Conservation (phyloP, 2,329 filamentous ascomycete genomes). For the Didymella segeticola region DNA sequence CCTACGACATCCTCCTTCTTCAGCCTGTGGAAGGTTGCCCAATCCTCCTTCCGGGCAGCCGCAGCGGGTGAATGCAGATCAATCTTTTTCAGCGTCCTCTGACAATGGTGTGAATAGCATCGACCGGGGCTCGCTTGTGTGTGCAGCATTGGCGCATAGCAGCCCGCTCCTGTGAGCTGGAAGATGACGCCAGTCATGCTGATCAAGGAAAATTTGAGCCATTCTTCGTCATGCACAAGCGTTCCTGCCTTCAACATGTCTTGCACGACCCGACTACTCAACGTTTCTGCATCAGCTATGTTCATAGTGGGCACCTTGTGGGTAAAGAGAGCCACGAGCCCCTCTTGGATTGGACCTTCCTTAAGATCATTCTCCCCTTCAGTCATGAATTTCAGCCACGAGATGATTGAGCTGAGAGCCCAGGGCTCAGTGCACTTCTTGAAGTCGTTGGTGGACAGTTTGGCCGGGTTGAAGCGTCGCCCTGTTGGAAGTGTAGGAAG, state of each 20-base stretch:
- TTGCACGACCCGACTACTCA: slow-evolving; percentile 78
- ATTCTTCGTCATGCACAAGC: slow-evolving; percentile 89
- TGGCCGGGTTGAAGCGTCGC: slow-evolving; percentile 83
- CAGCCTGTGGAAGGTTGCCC: slow-evolving; percentile 87
- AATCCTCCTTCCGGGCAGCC: slow-evolving; percentile 74
- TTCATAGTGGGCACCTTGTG: slow-evolving; percentile 98
- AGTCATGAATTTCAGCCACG: slow-evolving; percentile 87
- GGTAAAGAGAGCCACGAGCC: slow-evolving; percentile 86
- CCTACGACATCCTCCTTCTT: slow-evolving; percentile 76
- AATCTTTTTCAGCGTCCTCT: slow-evolving; percentile 91
- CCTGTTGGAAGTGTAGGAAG: slow-evolving; percentile 82
- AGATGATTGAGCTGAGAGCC: slow-evolving; percentile 86
- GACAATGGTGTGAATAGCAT: slow-evolving; percentile 94
- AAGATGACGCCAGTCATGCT: slow-evolving; percentile 88
- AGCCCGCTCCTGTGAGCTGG: slow-evolving; percentile 89
- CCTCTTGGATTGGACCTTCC: slow-evolving; percentile 83
- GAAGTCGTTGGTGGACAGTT: slow-evolving; percentile 81
- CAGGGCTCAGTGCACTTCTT: slow-evolving; percentile 87
- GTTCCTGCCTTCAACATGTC: slow-evolving; percentile 81
- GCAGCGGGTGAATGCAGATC: slow-evolving; percentile 79
- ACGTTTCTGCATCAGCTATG: slow-evolving; percentile 89
- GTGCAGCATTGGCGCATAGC: slow-evolving; percentile 87
- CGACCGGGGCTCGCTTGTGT: slow-evolving; percentile 70
- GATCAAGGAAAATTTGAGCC: slow-evolving; percentile 88
- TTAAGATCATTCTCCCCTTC: slow-evolving; percentile 90